phyloP scores from a whole-genome alignment of 169 alveolate species.

The Condylostoma magnum region DNA sequence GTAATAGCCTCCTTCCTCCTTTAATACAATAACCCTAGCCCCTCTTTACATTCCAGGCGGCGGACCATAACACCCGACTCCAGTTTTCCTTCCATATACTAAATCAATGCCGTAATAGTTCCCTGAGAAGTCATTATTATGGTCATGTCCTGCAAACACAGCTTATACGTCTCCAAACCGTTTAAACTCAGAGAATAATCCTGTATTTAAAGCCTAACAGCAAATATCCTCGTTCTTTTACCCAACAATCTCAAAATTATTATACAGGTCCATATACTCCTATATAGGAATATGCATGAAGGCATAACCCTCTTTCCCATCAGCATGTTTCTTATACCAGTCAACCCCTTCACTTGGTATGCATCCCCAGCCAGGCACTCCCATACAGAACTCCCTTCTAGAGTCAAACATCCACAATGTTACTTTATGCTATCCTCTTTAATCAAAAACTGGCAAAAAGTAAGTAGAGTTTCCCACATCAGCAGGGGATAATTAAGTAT shows the following conservation, averaged over 20 bases:
- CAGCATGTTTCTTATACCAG: not conserved
- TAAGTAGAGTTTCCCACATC: not conserved
- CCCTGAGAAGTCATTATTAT: conserved; percentile 40
- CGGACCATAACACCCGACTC: conserved; percentile 27
- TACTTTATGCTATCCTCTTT: too few relatives aligned
- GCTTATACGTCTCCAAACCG: conserved; percentile 14
- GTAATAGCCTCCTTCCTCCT: not conserved
- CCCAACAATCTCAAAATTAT: not conserved
- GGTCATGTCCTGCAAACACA: conserved; percentile 42
- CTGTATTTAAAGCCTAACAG: conserved; percentile 33
- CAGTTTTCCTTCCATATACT: conserved; percentile 36
- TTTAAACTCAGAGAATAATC: not conserved
- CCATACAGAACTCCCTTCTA: not conserved
- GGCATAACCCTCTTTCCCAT: not conserved
- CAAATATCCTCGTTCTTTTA: conserved; percentile 25
- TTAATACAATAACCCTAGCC: conserved; percentile 39
- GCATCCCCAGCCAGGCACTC: not conserved
- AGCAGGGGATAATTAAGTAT: not conserved
- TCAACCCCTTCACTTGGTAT: not conserved
- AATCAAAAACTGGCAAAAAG: not conserved
- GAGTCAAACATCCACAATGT: conserved; percentile 4
- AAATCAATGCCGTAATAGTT: not conserved
- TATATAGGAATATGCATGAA: conserved; percentile 2
- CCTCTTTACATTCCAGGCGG: conserved; percentile 19
- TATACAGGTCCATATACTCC: not conserved